Evolutionary conservation across 2,329 filamentous ascomycete genomes (phyloP).

Genomic region (Epichloe scottii): DNA sequence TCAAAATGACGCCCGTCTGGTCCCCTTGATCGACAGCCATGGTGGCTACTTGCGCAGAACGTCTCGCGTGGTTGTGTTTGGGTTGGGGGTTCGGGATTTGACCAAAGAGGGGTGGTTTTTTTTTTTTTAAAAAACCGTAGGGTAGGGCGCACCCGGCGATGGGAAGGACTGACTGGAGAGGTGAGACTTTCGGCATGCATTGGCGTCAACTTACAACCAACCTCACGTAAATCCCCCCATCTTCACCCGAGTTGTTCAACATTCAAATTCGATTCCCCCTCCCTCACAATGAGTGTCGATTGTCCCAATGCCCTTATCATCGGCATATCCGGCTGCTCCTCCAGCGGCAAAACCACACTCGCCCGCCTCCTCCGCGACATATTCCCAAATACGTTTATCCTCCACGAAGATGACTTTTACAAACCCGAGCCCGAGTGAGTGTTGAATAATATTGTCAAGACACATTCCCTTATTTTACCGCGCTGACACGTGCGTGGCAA

Average conservation of each 20-base stretch:
- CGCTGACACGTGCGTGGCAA: not conserved
- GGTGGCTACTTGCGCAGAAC: not conserved
- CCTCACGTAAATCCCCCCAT: no score
- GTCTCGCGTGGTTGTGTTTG: no score
- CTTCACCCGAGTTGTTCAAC: not conserved
- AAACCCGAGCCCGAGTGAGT: constrained; percentile 59
- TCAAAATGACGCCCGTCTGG: constrained; percentile 49
- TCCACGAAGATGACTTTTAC: constrained; percentile 97
- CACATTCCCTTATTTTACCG: not conserved
- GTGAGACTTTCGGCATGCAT: no score
- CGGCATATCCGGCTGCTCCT: constrained; percentile 80
- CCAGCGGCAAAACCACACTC: constrained; percentile 89
- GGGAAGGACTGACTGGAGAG: no score
- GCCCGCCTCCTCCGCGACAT: constrained; percentile 73
- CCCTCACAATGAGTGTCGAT: constrained; percentile 18
- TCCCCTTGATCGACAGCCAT: constrained; percentile 12
- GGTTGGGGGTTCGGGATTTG: no score
- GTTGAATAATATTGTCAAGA: not conserved
- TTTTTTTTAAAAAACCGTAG: no score
- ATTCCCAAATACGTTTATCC: constrained; percentile 65
- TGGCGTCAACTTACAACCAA: not conserved
- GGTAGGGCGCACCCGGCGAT: no score
- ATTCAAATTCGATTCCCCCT: not conserved
- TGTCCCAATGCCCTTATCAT: constrained; percentile 47
- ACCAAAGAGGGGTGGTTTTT: no score